phyloP scores from a whole-genome alignment of 345 rosid genomes.

The Moringa oleifera region DNA sequence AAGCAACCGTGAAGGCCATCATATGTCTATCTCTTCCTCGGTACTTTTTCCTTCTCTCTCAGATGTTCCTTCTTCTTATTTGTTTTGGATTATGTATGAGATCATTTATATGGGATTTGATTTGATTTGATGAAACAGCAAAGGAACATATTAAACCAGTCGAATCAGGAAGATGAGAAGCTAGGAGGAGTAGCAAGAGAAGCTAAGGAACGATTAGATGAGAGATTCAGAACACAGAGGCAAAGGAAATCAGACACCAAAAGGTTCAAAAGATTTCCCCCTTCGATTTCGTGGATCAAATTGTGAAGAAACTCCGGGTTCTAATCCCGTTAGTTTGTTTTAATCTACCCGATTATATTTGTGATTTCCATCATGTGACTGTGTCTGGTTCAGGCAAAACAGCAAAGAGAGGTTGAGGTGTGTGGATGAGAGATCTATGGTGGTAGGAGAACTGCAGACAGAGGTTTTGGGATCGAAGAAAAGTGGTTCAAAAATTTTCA shows the following conservation, averaged over 20 bases:
- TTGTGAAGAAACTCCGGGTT: background rate
- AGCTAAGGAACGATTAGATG: constrained; percentile 79
- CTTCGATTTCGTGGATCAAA: background rate
- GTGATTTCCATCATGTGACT: constrained; percentile 9
- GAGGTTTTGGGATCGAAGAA: constrained; percentile 35
- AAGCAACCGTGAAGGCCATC: constrained; percentile 40
- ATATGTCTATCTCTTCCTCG: constrained; percentile 25
- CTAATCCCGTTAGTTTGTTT: too few relatives aligned
- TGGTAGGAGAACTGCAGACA: constrained; percentile 21
- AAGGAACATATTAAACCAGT: constrained; percentile 28
- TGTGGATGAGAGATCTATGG: constrained; percentile 11
- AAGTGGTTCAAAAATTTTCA: constrained; percentile 31
- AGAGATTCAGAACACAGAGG: constrained; percentile 44
- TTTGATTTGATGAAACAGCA: constrained; percentile 17
- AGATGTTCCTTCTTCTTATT: background rate
- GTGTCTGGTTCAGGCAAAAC: constrained; percentile 24
- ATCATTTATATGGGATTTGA: background rate
- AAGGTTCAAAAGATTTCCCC: constrained; percentile 31
- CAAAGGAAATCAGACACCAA: constrained; percentile 31
- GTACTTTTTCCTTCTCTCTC: constrained; percentile 14
- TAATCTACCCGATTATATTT: background rate
- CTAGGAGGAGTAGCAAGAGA: constrained; percentile 64
- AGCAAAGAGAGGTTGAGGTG: constrained; percentile 18
- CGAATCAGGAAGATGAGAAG: constrained; percentile 36
- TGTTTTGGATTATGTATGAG: background rate